Evolutionary conservation across 139 green algal species (phyloP).

Genomic region (Penium margaritaceum): DNA sequence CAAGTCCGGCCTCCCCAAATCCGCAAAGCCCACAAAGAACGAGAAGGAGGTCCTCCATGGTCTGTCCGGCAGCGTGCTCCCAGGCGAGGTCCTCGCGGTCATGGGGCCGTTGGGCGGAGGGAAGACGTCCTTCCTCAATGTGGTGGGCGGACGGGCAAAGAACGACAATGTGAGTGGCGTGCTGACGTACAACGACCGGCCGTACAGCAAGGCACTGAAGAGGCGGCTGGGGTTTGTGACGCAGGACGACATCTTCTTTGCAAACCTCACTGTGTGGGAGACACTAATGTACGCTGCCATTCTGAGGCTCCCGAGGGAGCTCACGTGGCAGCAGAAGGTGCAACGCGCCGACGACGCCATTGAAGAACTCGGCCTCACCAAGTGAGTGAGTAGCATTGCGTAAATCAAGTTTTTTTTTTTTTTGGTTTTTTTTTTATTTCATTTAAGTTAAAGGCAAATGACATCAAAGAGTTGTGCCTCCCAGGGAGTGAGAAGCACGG

Average conservation of each 20-base stretch:
- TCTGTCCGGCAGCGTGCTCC: conserved; percentile 31
- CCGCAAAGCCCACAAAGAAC: neutral
- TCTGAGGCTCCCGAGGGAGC: conserved; percentile 31
- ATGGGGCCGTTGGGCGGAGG: conserved; percentile 55
- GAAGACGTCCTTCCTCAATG: conserved; percentile 24
- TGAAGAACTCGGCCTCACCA: conserved; percentile 12
- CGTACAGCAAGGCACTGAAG: conserved; percentile 25
- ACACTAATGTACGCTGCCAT: conserved; percentile 39
- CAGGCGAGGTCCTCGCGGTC: conserved; percentile 63
- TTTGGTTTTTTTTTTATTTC: too few species aligned
- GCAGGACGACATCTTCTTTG: conserved; percentile 57
- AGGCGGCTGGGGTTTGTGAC: conserved; percentile 41
- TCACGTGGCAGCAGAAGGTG: conserved; percentile 33
- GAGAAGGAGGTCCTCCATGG: conserved; percentile 33
- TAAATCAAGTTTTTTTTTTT: too few species aligned
- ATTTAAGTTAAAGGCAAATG: too few species aligned
- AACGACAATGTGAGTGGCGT: neutral
- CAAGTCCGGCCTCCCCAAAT: too few species aligned
- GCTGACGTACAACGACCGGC: conserved; percentile 10
- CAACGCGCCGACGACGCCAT: conserved; percentile 25
- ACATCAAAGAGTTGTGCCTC: too few species aligned
- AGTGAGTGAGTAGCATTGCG: too few species aligned
- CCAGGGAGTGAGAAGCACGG: too few species aligned
- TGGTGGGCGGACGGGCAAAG: conserved; percentile 4
- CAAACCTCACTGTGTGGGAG: conserved; percentile 50